Evolutionary conservation across 2,329 filamentous ascomycete genomes (phyloP), one percentile per base, ranked within the genome.

Genomic region (Reticulascus tulasneorum): DNA sequence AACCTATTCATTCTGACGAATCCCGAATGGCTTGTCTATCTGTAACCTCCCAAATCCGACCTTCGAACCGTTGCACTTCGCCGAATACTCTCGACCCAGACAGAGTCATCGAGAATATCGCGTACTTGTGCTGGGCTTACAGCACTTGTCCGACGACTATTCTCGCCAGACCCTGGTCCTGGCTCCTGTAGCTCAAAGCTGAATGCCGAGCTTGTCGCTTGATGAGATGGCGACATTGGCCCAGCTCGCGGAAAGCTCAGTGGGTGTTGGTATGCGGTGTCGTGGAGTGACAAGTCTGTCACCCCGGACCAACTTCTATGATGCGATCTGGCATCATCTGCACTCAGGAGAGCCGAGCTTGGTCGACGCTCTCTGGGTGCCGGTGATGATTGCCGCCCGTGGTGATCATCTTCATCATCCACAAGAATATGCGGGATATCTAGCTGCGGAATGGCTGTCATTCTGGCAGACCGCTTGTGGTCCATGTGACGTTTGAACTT

Each of bases 51-150:
- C 40, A 40, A 25, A 17, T 65, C 58, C 11, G 66, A 64, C 47
- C 63, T 67, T 33, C 66, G 65, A 35, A 74, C 75, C 35, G 89
- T 95, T 49, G 93, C 88, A 64, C 88, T 94, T 44, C 88, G 76
- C 46, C 89, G 75, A 47, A 96, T 89, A 67, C 86, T 94, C 63
- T 94, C 87, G 33, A 91, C 86, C 91, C 91, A 97, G 12, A 86
- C 83, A 13, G 87, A 93, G 53, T 91, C 86, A 52, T 93, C 87
- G 36, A 97, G 73, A 55, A 93, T 85, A 48, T 89, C 81, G 58
- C 90, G 78, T 48, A 94, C 85, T 51, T 89, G 84, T 30, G 82
- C 77, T 32, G 83, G 81, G 52, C 79, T 87, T 38, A 90, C 82
- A 6, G 73, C 71, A 58, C 84, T 89, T 36, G 75, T 78, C 17